These are phyloP conservation scores for Trypanosoma conorhini DNA, from an alignment of 208 protist genomes.

Conservation along the genomic window DNA sequence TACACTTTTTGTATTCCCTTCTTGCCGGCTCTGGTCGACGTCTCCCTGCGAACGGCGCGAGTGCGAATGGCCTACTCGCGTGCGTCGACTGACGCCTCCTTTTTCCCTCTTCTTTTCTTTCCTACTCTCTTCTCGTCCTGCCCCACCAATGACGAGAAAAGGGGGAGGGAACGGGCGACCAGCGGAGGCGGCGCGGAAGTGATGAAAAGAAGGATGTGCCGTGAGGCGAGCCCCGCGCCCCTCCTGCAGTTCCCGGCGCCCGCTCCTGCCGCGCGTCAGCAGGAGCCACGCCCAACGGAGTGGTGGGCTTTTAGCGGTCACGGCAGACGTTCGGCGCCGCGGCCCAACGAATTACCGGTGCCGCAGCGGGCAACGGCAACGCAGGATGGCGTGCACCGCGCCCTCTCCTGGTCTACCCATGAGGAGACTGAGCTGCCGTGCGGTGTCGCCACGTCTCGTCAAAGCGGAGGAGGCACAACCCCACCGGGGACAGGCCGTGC, in stretches of 20 bases:
- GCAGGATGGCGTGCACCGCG: not conserved
- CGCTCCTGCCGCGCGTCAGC: not conserved
- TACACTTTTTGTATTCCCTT: not conserved
- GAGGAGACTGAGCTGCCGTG: not conserved
- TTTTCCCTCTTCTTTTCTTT: not conserved
- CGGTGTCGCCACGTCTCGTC: not conserved
- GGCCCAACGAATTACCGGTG: not conserved
- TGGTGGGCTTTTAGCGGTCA: not conserved
- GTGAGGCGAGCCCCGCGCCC: not conserved
- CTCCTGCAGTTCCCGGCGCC: not conserved
- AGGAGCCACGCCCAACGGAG: not conserved
- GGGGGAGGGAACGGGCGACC: not conserved
- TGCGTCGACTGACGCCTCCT: not conserved
- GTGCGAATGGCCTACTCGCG: too few species aligned
- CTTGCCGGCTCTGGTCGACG: not conserved
- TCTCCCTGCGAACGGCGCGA: not conserved
- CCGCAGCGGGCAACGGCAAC: not conserved
- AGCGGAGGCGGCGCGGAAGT: not conserved
- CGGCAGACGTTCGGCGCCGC: not conserved
- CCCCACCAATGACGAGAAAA: not conserved
- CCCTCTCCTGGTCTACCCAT: constrained; percentile 2
- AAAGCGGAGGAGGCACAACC: not conserved
- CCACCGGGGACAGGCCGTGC: not conserved
- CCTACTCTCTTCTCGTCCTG: not conserved
- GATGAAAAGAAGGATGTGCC: not conserved